These are phyloP conservation scores for Mollisia scopiformis DNA, from an alignment of 2,329 filamentous ascomycete genomes.

Conservation along the genomic window DNA sequence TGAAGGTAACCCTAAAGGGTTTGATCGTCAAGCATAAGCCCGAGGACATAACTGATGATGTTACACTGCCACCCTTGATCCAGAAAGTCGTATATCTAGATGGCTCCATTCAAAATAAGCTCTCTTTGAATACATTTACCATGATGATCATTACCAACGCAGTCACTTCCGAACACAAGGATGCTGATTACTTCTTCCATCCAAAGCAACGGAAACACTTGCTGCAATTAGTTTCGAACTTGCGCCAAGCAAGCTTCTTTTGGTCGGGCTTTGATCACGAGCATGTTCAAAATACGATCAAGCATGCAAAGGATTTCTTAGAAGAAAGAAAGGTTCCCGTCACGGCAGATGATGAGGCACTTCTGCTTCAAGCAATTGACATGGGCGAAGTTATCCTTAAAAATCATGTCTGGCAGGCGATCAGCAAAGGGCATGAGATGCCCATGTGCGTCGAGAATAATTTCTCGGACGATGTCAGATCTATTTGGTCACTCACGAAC, in stretches of 20 bases:
- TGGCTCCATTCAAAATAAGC: constrained; percentile 81
- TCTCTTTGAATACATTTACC: constrained; percentile 83
- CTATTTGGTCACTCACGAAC: constrained; percentile 69
- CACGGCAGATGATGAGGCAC: constrained; percentile 58
- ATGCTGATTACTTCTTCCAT: constrained; percentile 89
- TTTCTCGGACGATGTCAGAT: constrained; percentile 64
- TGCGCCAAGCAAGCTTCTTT: constrained; percentile 85
- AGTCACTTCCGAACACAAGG: constrained; percentile 82
- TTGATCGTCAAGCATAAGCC: constrained; percentile 81
- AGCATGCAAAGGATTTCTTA: constrained; percentile 71
- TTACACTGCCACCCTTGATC: constrained; percentile 69
- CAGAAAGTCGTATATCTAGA: constrained; percentile 75
- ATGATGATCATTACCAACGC: constrained; percentile 85
- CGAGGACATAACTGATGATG: constrained; percentile 67
- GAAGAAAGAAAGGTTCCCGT: constrained; percentile 62
- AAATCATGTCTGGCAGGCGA: constrained; percentile 66
- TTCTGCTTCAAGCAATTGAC: constrained; percentile 67
- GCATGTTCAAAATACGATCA: constrained; percentile 66
- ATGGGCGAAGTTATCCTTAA: constrained; percentile 61
- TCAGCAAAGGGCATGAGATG: constrained; percentile 75
- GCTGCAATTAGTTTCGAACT: constrained; percentile 71
- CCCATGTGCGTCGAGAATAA: constrained; percentile 67
- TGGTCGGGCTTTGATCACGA: constrained; percentile 70
- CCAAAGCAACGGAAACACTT: constrained; percentile 70
- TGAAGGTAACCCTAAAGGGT: constrained; percentile 72